phyloP scores from a whole-genome alignment of 257 asterid species.

The Salvia splendens region DNA sequence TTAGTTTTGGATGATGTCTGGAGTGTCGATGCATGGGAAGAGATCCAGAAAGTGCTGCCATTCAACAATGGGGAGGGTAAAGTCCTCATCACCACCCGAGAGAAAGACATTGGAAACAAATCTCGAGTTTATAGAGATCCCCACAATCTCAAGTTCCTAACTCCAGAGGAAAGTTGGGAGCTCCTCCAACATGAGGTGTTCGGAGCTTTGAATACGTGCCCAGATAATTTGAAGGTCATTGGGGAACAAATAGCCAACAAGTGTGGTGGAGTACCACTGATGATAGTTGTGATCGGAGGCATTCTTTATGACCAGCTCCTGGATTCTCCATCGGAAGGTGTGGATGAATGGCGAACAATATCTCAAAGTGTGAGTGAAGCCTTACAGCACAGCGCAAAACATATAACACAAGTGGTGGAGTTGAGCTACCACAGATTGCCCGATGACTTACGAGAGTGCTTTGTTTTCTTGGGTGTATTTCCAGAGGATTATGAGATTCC shows the following conservation, averaged over 20 bases:
- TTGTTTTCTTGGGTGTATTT: no score
- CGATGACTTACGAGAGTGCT: no score
- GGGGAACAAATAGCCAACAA: slow-evolving; percentile 38
- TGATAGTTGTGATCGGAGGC: slow-evolving; percentile 44
- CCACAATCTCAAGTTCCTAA: slow-evolving; percentile 39
- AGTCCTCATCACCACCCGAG: slow-evolving; percentile 53
- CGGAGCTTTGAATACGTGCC: slow-evolving; percentile 21
- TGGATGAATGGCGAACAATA: slow-evolving; percentile 30
- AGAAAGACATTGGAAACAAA: slow-evolving; percentile 17
- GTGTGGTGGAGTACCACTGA: slow-evolving; percentile 52
- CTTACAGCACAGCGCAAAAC: background rate
- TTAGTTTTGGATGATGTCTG: slow-evolving; percentile 39
- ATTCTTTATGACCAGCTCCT: slow-evolving; percentile 10
- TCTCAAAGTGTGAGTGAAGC: background rate
- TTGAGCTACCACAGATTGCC: slow-evolving; percentile 42
- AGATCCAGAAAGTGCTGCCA: slow-evolving; percentile 39
- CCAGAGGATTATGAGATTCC: no score
- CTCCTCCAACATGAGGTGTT: slow-evolving; percentile 48
- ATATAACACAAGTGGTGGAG: slow-evolving; percentile 29
- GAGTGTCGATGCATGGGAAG: slow-evolving; percentile 31
- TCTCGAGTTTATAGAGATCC: slow-evolving; percentile 30
- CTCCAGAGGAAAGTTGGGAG: slow-evolving; percentile 35
- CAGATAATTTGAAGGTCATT: slow-evolving; percentile 5
- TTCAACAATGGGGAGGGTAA: slow-evolving; percentile 28
- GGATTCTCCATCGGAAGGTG: background rate